These are phyloP conservation scores for Kandelia obovata DNA, from an alignment of 345 rosid genomes.

Conservation along the genomic window DNA sequence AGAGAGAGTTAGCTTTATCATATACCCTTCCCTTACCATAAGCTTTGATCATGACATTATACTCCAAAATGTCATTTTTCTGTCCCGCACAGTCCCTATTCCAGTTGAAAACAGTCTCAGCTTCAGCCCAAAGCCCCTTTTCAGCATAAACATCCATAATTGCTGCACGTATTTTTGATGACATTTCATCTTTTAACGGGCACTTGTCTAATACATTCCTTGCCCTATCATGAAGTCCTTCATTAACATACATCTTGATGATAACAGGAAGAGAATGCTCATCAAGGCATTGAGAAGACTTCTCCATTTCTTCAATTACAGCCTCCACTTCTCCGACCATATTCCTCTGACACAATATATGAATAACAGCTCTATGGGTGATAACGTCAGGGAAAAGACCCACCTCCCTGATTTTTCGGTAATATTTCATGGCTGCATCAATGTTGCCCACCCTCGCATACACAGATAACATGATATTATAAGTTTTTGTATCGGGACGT, in stretches of 20 bases:
- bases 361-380: conserved; percentile 70
- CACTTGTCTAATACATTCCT: conserved; percentile 46
- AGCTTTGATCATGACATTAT: conserved; percentile 86
- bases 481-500: conserved; percentile 74
- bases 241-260: conserved; percentile 59
- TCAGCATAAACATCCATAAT: conserved; percentile 75
- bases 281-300: conserved; percentile 44
- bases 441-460: conserved; percentile 70
- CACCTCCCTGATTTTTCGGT: conserved; percentile 58
- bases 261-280: conserved; percentile 77
- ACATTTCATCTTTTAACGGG: conserved; percentile 39
- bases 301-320: conserved; percentile 61
- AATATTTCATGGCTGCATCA: conserved; percentile 59
- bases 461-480: conserved; percentile 64
- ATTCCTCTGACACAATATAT: conserved; percentile 54
- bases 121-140: conserved; percentile 77
- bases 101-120: conserved; percentile 59
- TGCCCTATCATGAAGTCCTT: conserved; percentile 51
- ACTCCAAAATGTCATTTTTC: conserved; percentile 62
- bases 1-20: conserved; percentile 76
- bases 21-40: conserved; percentile 79
- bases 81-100: conserved; percentile 42
- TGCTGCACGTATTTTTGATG: conserved; percentile 61
- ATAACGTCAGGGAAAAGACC: conserved; percentile 78
- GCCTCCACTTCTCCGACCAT: conserved; percentile 65